Evolutionary conservation across 768 basidiomycete species (phyloP).

Genomic region (Mycena haematopus): DNA sequence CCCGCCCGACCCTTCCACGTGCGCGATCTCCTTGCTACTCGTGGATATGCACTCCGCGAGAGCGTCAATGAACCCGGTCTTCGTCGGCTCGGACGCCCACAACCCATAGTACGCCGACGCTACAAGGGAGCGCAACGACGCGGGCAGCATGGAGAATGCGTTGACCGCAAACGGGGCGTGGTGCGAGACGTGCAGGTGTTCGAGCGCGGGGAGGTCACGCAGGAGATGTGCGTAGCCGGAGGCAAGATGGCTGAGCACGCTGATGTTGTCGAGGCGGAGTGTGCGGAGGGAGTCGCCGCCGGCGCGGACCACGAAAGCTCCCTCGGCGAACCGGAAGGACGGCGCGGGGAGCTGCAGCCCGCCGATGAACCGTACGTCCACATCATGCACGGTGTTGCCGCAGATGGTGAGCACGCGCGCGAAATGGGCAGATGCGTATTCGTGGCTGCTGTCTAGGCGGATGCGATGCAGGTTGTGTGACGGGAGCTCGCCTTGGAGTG

Average conservation of each 20-base stretch:
- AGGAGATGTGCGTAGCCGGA: conserved; percentile 35
- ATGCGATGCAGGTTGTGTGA: conserved; percentile 34
- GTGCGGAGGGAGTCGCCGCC: conserved; percentile 28
- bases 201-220: conserved; percentile 31
- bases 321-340: conserved; percentile 24
- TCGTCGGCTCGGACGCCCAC: conserved; percentile 29
- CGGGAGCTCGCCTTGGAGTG: conserved; percentile 31
- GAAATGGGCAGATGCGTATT: conserved; percentile 35
- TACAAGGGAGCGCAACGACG: conserved; percentile 28
- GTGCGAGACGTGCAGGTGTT: conserved; percentile 37
- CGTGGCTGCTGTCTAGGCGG: conserved; percentile 38
- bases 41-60: conserved; percentile 26
- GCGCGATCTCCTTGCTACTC: conserved; percentile 19
- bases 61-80: conserved; percentile 27
- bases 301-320: not conserved
- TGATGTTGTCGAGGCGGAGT: conserved; percentile 38
- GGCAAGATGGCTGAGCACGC: conserved; percentile 34
- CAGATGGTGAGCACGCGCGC: conserved; percentile 33
- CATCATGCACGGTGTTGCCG: conserved; percentile 29
- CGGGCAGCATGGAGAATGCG: conserved; percentile 36
- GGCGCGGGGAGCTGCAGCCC: conserved; percentile 36
- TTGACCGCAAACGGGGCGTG: conserved; percentile 33
- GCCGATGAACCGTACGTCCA: conserved; percentile 39
- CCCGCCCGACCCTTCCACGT: conserved; percentile 23
- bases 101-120: conserved; percentile 34